phyloP scores from a whole-genome alignment of 306 rosid species.

The Medicago ruthenica region DNA sequence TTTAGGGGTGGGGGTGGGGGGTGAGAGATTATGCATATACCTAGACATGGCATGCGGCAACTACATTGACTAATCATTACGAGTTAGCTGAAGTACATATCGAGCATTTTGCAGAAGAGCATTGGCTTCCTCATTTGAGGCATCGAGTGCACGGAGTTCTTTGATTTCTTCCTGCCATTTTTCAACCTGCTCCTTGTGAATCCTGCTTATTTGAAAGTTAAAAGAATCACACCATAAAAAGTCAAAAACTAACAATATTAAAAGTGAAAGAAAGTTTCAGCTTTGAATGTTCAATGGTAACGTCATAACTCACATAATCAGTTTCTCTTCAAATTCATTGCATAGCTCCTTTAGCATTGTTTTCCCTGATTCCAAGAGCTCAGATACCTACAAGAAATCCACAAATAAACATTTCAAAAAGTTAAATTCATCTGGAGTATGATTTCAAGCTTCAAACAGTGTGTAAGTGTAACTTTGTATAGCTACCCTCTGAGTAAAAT shows the following conservation, averaged over 20 bases:
- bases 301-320: too few relatives aligned
- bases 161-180: constrained; percentile 88
- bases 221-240: constrained; percentile 10
- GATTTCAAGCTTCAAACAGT: constrained; percentile 26
- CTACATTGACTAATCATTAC: constrained; percentile 56
- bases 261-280: too few relatives aligned
- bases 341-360: constrained; percentile 64
- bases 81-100: constrained; percentile 64
- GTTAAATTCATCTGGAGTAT: background rate
- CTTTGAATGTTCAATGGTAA: too few relatives aligned
- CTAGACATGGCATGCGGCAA: constrained; percentile 1
- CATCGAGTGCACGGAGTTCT: constrained; percentile 66
- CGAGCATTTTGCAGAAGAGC: constrained; percentile 71
- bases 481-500: constrained; percentile 78
- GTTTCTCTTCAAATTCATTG: too few relatives aligned
- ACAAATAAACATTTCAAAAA: constrained; percentile 5
- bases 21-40: background rate
- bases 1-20: too few relatives aligned
- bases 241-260: constrained; percentile 30
- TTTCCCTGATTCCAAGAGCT: constrained; percentile 81
- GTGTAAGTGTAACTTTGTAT: background rate
- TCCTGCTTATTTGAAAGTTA: constrained; percentile 50
- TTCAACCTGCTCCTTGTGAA: constrained; percentile 75
- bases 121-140: constrained; percentile 75
- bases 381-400: constrained; percentile 64